Conservation (phyloP, 176 grass and related monocot species). For the Cocos nucifera region DNA sequence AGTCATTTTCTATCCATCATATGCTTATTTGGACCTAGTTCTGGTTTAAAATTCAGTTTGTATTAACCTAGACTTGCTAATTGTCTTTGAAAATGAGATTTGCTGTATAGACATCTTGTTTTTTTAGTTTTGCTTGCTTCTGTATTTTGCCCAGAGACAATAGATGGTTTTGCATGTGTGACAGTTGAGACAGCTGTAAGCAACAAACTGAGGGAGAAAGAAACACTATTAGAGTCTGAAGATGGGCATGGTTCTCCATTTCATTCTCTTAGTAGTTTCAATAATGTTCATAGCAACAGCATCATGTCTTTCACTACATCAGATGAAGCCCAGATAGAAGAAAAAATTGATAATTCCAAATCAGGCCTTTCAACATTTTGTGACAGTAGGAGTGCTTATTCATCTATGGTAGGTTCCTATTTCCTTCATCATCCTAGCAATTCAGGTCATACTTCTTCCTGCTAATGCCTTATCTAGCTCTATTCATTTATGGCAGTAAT, state of each 20-base stretch:
- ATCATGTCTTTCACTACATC: conserved; percentile 37
- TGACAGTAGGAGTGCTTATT: conserved; percentile 70
- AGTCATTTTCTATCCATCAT: too few relatives aligned
- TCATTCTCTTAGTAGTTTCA: conserved; percentile 37
- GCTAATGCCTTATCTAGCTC: too few relatives aligned
- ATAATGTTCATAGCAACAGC: conserved; percentile 55
- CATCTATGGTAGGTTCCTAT: conserved; percentile 51
- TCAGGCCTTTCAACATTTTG: conserved; percentile 35
- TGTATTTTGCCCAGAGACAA: conserved; percentile 37
- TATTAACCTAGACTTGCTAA: too few relatives aligned
- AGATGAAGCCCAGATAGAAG: conserved; percentile 43
- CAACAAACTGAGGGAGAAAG: conserved; percentile 57
- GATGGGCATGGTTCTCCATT: conserved; percentile 61
- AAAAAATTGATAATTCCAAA: conserved; percentile 56
- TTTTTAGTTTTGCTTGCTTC: too few relatives aligned
- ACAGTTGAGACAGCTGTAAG: conserved; percentile 46
- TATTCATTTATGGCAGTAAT: too few relatives aligned
- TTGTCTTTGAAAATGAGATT: too few relatives aligned
- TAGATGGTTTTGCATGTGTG: conserved; percentile 28
- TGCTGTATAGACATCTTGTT: too few relatives aligned
- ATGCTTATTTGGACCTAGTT: too few relatives aligned
- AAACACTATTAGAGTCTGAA: conserved; percentile 57
- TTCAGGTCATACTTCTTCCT: too few relatives aligned
- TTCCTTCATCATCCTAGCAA: conserved; percentile 4
- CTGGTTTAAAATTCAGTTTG: too few relatives aligned